phyloP scores from a whole-genome alignment of 371 early-diverging fungal genomes.

The Mucor circinelloides region DNA sequence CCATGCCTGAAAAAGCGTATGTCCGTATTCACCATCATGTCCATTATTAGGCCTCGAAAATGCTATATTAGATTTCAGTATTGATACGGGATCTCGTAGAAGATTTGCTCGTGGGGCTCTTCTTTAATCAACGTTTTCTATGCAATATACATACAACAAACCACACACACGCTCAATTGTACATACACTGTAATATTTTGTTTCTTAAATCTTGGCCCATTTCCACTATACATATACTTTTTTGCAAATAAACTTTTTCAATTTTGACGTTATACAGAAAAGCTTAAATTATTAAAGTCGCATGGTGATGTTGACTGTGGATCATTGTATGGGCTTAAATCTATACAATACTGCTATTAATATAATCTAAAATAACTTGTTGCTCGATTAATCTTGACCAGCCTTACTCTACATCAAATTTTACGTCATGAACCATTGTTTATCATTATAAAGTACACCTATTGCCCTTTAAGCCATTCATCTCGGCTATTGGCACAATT shows the following conservation, averaged over 20 bases:
- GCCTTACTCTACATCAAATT: too few species aligned
- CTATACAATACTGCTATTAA: too few species aligned
- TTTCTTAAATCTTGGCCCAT: background rate
- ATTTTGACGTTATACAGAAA: background rate
- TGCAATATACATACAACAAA: background rate
- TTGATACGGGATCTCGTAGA: constrained; percentile 60
- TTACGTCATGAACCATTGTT: too few species aligned
- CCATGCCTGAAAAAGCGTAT: background rate
- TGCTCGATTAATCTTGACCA: too few species aligned
- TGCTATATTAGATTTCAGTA: constrained; percentile 56
- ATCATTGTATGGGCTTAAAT: too few species aligned
- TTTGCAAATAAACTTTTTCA: background rate
- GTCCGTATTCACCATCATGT: background rate
- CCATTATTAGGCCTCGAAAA: constrained; percentile 57
- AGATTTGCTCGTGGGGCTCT: constrained; percentile 59
- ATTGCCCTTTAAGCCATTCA: too few species aligned
- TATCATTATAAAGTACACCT: too few species aligned
- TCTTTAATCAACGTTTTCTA: constrained; percentile 26
- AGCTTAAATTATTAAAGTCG: too few species aligned
- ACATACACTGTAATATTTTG: background rate
- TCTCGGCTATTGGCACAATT: too few species aligned
- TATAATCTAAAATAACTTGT: too few species aligned
- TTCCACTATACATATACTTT: background rate
- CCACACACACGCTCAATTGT: background rate
- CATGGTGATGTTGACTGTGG: too few species aligned